Evolutionary conservation across 2,329 filamentous ascomycete genomes (phyloP).

Genomic region (Fulvia fulva): DNA sequence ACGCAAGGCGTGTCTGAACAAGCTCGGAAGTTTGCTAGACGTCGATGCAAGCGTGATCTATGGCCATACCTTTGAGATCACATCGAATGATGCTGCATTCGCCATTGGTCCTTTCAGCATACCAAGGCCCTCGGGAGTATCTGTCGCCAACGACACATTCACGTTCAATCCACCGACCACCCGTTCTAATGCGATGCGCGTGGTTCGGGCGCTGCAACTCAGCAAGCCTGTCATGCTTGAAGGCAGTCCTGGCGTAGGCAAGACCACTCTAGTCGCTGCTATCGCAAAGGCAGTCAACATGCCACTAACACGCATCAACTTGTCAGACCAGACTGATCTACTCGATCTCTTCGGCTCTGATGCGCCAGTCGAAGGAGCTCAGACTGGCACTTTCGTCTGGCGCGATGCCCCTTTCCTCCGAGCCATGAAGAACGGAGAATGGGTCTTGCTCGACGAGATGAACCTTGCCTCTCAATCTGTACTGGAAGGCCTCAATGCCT

Average conservation of each 20-base stretch:
- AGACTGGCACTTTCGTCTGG: constrained; percentile 90
- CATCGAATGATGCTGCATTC: constrained; percentile 52
- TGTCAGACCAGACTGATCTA: constrained; percentile 95
- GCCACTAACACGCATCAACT: constrained; percentile 85
- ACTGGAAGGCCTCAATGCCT: constrained; percentile 91
- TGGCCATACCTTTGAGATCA: constrained; percentile 57
- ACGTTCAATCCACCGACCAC: constrained; percentile 89
- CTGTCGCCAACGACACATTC: constrained; percentile 46
- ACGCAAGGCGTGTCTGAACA: constrained; percentile 66
- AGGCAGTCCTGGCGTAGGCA: constrained; percentile 95
- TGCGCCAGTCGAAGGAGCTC: constrained; percentile 88
- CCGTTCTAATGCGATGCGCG: constrained; percentile 81
- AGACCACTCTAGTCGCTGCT: constrained; percentile 87
- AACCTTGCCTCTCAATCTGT: constrained; percentile 96
- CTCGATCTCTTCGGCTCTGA: constrained; percentile 98
- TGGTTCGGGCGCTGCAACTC: constrained; percentile 83
- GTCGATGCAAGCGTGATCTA: constrained; percentile 65
- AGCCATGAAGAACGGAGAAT: constrained; percentile 94
- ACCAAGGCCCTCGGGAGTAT: constrained; percentile 24
- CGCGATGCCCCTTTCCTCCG: constrained; percentile 90
- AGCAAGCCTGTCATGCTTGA: constrained; percentile 90
- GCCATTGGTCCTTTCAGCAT: constrained; percentile 73
- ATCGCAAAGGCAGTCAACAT: constrained; percentile 75
- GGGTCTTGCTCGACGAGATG: constrained; percentile 98
- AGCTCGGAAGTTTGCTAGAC: constrained; percentile 64